phyloP scores from a whole-genome alignment of 352 stramenopile genomes.

The Globisporangium carolinianum region DNA sequence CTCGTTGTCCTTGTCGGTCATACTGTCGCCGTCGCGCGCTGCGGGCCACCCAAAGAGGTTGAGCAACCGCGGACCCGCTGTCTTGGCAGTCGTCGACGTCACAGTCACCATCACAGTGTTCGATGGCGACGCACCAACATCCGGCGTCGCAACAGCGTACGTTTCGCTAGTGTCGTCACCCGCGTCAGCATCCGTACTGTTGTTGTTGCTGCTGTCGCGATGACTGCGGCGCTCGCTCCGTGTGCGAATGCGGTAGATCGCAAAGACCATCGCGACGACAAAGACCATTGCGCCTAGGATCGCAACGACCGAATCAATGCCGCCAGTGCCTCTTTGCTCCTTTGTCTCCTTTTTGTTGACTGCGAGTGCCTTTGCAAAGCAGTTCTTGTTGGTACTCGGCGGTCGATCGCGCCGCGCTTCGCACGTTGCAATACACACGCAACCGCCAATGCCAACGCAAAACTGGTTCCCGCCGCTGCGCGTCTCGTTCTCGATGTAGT shows the following conservation, averaged over 20 bases:
- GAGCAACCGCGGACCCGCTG: slow-evolving; percentile 10
- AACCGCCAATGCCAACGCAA: slow-evolving; percentile 12
- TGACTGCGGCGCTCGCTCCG: slow-evolving; percentile 15
- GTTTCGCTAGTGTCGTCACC: neutral
- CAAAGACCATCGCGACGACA: slow-evolving; percentile 37
- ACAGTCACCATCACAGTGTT: slow-evolving; percentile 13
- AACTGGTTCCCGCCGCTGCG: slow-evolving; percentile 3
- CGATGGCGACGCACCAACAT: slow-evolving; percentile 6
- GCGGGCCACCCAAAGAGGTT: slow-evolving; percentile 40
- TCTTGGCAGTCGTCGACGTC: slow-evolving; percentile 14
- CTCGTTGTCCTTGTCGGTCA: slow-evolving; percentile 28
- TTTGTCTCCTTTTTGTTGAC: slow-evolving; percentile 9
- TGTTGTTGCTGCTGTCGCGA: neutral
- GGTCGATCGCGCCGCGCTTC: slow-evolving; percentile 8
- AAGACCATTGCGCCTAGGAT: slow-evolving; percentile 40
- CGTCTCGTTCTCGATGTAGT: slow-evolving; percentile 9
- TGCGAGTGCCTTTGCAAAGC: slow-evolving; percentile 11
- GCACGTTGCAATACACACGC: slow-evolving; percentile 16
- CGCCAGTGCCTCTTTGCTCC: neutral
- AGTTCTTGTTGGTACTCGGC: slow-evolving; percentile 6
- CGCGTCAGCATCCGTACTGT: neutral
- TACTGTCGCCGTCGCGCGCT: slow-evolving; percentile 26
- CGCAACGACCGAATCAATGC: slow-evolving; percentile 4
- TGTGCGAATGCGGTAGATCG: slow-evolving; percentile 41
- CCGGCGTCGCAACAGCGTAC: slow-evolving; percentile 10